These are phyloP conservation scores for Amborella trichopoda DNA, from an alignment of 164 flowering plant species.

Conservation along the genomic window DNA sequence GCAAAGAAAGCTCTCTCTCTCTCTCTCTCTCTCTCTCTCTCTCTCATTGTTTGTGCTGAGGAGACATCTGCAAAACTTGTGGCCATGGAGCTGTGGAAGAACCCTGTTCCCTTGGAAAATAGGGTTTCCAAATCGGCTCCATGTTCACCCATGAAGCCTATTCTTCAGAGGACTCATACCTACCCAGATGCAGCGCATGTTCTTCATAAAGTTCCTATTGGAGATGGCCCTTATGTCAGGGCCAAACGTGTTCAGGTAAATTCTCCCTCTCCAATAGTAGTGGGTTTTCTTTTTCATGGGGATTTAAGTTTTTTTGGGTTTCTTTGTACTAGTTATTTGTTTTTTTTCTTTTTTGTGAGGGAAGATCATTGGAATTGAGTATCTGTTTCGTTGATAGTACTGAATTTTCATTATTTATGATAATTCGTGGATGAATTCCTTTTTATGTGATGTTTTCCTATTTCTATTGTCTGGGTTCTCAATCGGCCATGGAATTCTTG, in stretches of 20 bases:
- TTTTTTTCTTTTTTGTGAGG: too few relatives aligned
- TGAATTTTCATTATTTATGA: neutral
- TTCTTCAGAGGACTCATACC: conserved; percentile 12
- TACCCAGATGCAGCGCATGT: conserved; percentile 79
- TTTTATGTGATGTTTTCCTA: neutral
- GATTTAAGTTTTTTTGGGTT: too few relatives aligned
- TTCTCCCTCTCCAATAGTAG: neutral
- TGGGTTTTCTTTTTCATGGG: neutral
- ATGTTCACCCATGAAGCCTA: conserved; percentile 80
- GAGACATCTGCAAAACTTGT: too few relatives aligned
- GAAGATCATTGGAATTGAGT: too few relatives aligned
- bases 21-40: too few relatives aligned
- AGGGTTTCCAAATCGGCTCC: conserved; percentile 90
- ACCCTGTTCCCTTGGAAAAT: too few relatives aligned
- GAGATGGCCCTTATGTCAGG: conserved; percentile 86
- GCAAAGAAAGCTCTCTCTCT: too few relatives aligned
- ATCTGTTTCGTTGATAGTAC: neutral
- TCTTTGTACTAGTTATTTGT: too few relatives aligned
- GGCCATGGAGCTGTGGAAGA: too few relatives aligned
- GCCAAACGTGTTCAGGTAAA: conserved; percentile 92
- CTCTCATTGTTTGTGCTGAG: too few relatives aligned
- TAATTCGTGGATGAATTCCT: neutral
- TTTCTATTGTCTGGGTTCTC: too few relatives aligned
- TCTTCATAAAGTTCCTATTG: conserved; percentile 88
- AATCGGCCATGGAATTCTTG: too few relatives aligned